Conservation (phyloP, 306 rosid genomes). For the Inga oerstediana region DNA sequence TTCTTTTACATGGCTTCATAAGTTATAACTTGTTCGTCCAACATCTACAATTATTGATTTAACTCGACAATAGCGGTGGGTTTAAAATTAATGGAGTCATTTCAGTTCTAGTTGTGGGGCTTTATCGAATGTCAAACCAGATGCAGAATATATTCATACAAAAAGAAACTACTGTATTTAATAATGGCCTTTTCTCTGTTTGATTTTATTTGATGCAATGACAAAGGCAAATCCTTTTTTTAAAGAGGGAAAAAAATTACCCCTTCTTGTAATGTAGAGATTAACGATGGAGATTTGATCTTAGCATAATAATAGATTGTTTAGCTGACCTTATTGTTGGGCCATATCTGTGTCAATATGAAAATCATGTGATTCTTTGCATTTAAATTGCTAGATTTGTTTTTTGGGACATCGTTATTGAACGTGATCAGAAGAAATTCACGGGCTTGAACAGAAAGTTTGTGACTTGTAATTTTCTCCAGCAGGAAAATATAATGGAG, state of each 20-base stretch:
- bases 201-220: no score
- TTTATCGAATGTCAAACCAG: not conserved
- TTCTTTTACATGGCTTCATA: no score
- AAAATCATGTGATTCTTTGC: not conserved
- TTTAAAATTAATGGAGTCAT: not conserved
- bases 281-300: slow-evolving; percentile 36
- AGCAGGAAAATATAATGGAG: not conserved
- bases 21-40: not conserved
- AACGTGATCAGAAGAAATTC: not conserved
- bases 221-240: no score
- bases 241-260: no score
- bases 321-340: slow-evolving; percentile 23
- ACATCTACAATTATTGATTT: not conserved
- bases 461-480: not conserved
- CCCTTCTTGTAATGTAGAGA: not conserved
- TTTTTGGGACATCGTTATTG: no score
- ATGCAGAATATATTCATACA: no score
- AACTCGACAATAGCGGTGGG: not conserved
- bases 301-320: not conserved
- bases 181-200: no score
- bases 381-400: not conserved
- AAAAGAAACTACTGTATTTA: no score
- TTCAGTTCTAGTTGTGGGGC: not conserved
- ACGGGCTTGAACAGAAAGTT: not conserved
- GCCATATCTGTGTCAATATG: slow-evolving; percentile 17